Percentiles rank a stretch among this genome's conserved stretches.
Evolutionary conservation across 495 filamentous ascomycete species (phyloP).

Genomic region (Daldinia caldariorum): DNA sequence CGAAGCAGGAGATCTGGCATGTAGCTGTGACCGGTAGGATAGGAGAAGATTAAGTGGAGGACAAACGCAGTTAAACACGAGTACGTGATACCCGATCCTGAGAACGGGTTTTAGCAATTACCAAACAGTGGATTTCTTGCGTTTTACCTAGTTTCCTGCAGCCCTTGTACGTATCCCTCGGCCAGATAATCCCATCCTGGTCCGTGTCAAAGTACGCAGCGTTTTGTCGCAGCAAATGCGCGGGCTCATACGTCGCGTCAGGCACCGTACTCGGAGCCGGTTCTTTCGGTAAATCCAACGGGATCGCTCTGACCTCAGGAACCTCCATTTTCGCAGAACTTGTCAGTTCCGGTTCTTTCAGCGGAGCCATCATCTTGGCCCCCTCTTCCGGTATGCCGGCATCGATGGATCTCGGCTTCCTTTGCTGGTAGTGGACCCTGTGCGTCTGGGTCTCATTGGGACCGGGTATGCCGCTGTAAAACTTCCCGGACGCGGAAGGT

Average conservation of each 20-base stretch:
- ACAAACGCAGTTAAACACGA: background rate
- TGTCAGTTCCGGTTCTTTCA: background rate
- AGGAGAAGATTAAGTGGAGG: background rate
- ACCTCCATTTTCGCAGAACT: background rate
- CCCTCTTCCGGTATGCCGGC: background rate
- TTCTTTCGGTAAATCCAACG: background rate
- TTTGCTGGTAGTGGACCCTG: background rate
- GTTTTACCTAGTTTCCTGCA: background rate
- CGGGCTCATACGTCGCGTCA: background rate
- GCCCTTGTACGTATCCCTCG: background rate
- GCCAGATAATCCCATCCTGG: background rate
- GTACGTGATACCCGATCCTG: constrained; percentile 1
- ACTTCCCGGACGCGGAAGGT: background rate
- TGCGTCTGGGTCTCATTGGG: too few relatives aligned
- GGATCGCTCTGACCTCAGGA: background rate
- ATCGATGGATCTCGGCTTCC: background rate
- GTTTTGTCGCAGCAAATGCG: background rate
- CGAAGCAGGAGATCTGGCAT: background rate
- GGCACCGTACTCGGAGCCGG: too few relatives aligned
- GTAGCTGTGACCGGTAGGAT: background rate
- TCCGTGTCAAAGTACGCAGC: background rate
- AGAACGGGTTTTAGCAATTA: too few relatives aligned
- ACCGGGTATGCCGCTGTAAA: too few relatives aligned
- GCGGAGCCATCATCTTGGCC: background rate
- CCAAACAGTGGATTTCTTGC: too few relatives aligned